These are phyloP conservation scores for Komagataella populi DNA, from an alignment of 805 yeast species.

Conservation along the genomic window DNA sequence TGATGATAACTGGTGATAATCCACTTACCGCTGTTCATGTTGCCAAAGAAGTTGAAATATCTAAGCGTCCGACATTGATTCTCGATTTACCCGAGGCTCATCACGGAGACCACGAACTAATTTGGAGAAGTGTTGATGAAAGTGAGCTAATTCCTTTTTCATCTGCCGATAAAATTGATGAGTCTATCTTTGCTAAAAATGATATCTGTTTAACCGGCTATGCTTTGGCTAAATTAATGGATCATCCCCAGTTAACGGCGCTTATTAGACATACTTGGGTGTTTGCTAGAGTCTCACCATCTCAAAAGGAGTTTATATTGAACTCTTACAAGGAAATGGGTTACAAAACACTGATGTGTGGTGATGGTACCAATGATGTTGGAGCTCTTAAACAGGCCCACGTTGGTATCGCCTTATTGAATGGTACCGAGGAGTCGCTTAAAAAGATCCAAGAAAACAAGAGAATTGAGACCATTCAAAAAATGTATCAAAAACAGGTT, in stretches of 20 bases:
- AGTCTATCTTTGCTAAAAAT: slow-evolving; percentile 41
- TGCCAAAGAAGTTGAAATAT: slow-evolving; percentile 83
- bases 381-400: slow-evolving; percentile 99
- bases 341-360: slow-evolving; percentile 94
- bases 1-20: slow-evolving; percentile 98
- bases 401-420: slow-evolving; percentile 93
- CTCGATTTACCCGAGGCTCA: slow-evolving; percentile 74
- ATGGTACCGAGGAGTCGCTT: slow-evolving; percentile 92
- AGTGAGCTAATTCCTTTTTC: slow-evolving; percentile 54
- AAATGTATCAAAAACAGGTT: slow-evolving; percentile 74
- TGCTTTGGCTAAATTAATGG: slow-evolving; percentile 57
- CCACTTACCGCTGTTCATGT: slow-evolving; percentile 98
- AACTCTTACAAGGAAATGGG: slow-evolving; percentile 77
- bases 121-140: slow-evolving; percentile 81
- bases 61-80: slow-evolving; percentile 72
- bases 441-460: slow-evolving; percentile 77
- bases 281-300: slow-evolving; percentile 93
- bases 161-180: slow-evolving; percentile 41
- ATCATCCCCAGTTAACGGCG: slow-evolving; percentile 55
- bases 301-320: slow-evolving; percentile 86
- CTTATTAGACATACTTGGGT: slow-evolving; percentile 89
- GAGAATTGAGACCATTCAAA: slow-evolving; percentile 46
- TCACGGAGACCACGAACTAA: slow-evolving; percentile 44
- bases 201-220: slow-evolving; percentile 92
- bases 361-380: slow-evolving; percentile 99